Conservation (phyloP, 805 yeast species). For the Clavispora vitiphila region DNA sequence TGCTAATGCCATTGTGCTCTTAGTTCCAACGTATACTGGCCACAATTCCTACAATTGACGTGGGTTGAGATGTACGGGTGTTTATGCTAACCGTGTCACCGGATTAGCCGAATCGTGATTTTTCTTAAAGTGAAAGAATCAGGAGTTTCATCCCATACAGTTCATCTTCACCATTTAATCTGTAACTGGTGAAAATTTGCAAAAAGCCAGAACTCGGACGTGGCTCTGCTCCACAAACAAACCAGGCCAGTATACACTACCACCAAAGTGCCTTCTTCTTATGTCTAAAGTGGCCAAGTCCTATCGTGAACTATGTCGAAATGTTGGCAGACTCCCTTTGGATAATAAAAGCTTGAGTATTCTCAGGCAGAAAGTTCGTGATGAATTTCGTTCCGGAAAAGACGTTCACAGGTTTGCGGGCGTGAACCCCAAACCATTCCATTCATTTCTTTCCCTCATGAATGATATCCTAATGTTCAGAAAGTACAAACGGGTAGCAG, state of each 20-base stretch:
- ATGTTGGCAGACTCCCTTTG: constrained; percentile 28
- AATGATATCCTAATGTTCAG: constrained; percentile 27
- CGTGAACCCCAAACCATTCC: constrained; percentile 11
- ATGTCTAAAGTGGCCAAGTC: not conserved
- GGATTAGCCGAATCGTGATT: too few relatives aligned
- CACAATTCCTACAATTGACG: not conserved
- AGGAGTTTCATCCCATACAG: too few relatives aligned
- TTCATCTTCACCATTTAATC: too few relatives aligned
- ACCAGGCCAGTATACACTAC: not conserved
- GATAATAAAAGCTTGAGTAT: constrained; percentile 13
- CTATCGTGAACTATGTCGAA: constrained; percentile 22
- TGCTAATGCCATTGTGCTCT: constrained; percentile 37
- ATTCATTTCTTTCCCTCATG: constrained; percentile 9
- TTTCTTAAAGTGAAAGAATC: too few relatives aligned
- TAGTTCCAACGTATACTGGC: not conserved
- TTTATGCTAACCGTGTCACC: too few relatives aligned
- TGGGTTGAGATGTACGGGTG: not conserved
- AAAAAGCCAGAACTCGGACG: too few relatives aligned
- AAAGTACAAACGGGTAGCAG: constrained; percentile 19
- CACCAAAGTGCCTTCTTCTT: not conserved
- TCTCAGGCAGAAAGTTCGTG: constrained; percentile 11
- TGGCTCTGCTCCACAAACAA: not conserved
- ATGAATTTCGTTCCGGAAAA: constrained; percentile 9
- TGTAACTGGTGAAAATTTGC: too few relatives aligned
- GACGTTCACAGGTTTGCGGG: constrained; percentile 8